phyloP scores from a whole-genome alignment of 2,329 filamentous ascomycete genomes.

The Trichoderma sp. region DNA sequence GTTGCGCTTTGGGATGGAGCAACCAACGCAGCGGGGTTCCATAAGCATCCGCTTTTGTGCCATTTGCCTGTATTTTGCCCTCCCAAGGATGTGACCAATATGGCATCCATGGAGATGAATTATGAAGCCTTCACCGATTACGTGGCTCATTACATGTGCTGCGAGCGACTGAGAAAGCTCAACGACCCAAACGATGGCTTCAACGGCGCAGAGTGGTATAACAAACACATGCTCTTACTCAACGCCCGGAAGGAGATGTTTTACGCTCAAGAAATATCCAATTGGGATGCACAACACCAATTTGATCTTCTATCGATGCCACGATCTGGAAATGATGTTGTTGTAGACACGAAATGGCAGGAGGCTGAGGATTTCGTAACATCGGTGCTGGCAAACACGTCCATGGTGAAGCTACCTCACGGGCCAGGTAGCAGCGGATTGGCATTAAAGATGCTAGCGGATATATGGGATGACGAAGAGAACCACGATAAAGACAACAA shows the following conservation, averaged over 20 bases:
- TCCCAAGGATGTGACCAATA: not conserved
- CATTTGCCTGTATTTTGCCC: constrained; percentile 3
- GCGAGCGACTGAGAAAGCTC: constrained; percentile 38
- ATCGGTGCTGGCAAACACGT: constrained; percentile 36
- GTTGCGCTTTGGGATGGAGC: constrained; percentile 40
- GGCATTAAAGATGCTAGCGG: constrained; percentile 32
- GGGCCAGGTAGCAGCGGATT: constrained; percentile 30
- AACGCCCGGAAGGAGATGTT: constrained; percentile 27
- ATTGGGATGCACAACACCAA: constrained; percentile 25
- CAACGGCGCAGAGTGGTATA: constrained; percentile 39
- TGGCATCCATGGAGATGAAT: constrained; percentile 22
- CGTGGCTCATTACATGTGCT: constrained; percentile 35
- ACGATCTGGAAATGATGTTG: constrained; percentile 30
- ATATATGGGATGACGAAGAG: constrained; percentile 37
- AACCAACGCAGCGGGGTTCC: constrained; percentile 37
- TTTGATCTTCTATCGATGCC: constrained; percentile 30
- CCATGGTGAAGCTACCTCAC: constrained; percentile 42
- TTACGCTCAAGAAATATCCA: constrained; percentile 9
- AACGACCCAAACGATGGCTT: constrained; percentile 39
- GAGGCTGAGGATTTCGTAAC: constrained; percentile 34
- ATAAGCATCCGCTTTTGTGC: constrained; percentile 36
- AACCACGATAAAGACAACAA: constrained; percentile 36
- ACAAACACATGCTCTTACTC: constrained; percentile 37
- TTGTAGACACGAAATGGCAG: constrained; percentile 27
- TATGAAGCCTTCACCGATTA: constrained; percentile 34